Evolutionary conservation across 768 basidiomycete genomes (phyloP).

Genomic region (Boletellus sp.): DNA sequence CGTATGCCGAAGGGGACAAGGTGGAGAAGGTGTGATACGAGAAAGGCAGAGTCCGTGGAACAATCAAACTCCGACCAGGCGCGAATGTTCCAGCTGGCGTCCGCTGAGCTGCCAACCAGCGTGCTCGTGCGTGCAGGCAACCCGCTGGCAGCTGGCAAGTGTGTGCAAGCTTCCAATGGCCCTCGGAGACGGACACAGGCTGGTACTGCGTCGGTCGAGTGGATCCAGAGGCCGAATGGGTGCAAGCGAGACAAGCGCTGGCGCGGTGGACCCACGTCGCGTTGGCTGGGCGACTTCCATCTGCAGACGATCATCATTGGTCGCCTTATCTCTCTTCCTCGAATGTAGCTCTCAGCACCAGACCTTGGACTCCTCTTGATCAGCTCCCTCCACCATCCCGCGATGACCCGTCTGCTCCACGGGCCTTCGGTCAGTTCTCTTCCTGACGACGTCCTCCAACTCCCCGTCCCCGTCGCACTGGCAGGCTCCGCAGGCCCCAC

Average conservation of each 20-base stretch:
- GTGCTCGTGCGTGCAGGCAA: neutral
- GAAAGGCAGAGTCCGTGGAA: slow-evolving; percentile 26
- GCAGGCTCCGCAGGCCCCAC: slow-evolving; percentile 19
- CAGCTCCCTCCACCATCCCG: slow-evolving; percentile 1
- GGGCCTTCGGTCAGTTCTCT: slow-evolving; percentile 1
- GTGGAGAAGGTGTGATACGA: slow-evolving; percentile 33
- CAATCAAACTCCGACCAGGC: slow-evolving; percentile 36
- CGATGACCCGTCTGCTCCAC: slow-evolving; percentile 3
- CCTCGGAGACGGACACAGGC: neutral
- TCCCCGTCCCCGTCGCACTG: slow-evolving; percentile 44
- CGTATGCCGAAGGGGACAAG: slow-evolving; percentile 34
- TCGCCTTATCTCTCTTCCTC: neutral
- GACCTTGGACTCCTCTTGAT: neutral
- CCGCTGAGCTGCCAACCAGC: neutral
- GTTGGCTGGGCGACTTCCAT: slow-evolving; percentile 12
- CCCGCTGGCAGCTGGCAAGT: too few species aligned
- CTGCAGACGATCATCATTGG: neutral
- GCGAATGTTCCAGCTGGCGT: slow-evolving; percentile 28
- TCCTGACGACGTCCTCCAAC: slow-evolving; percentile 18
- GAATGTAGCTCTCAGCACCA: neutral
- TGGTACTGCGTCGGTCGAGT: neutral
- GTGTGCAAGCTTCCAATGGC: neutral
- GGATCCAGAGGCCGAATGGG: slow-evolving; percentile 14
- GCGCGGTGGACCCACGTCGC: slow-evolving; percentile 6
- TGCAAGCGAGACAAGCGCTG: neutral